phyloP scores from a whole-genome alignment of 495 filamentous ascomycete genomes.

The Parmelia sp. region DNA sequence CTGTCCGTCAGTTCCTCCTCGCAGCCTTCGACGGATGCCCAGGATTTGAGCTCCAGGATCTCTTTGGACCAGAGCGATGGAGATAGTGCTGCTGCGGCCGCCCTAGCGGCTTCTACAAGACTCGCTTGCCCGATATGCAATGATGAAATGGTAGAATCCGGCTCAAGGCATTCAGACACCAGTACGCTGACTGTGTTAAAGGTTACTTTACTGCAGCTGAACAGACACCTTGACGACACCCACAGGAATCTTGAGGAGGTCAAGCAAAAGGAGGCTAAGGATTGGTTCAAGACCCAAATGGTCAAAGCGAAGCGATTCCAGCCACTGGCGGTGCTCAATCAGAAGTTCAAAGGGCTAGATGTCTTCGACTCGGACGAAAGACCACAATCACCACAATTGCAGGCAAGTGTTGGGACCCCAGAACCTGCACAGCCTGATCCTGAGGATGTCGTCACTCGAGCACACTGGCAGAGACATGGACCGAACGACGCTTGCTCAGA shows the following conservation, averaged over 20 bases:
- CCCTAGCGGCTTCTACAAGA: conserved; percentile 51
- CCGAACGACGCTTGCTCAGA: conserved; percentile 79
- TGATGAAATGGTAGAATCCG: conserved; percentile 76
- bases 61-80: conserved; percentile 48
- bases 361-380: conserved; percentile 89
- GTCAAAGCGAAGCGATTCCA: conserved; percentile 94
- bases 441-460: conserved; percentile 78
- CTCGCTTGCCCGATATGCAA: conserved; percentile 92
- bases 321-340: conserved; percentile 82
- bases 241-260: conserved; percentile 91
- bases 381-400: conserved; percentile 28
- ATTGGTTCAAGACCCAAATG: conserved; percentile 96
- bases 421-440: conserved; percentile 57
- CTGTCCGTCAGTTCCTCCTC: conserved; percentile 57
- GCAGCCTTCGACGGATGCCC: conserved; percentile 49
- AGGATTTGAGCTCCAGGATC: conserved; percentile 55
- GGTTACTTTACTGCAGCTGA: conserved; percentile 88
- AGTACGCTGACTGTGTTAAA: conserved; percentile 30
- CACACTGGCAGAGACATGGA: conserved; percentile 78
- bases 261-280: conserved; percentile 94
- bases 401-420: conserved; percentile 23
- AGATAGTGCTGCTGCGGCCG: conserved; percentile 42
- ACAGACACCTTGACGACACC: conserved; percentile 88
- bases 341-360: conserved; percentile 94
- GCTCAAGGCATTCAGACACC: not conserved